Conservation (phyloP, 2,329 filamentous ascomycete species). For the Trichoderma brevicompactum region DNA sequence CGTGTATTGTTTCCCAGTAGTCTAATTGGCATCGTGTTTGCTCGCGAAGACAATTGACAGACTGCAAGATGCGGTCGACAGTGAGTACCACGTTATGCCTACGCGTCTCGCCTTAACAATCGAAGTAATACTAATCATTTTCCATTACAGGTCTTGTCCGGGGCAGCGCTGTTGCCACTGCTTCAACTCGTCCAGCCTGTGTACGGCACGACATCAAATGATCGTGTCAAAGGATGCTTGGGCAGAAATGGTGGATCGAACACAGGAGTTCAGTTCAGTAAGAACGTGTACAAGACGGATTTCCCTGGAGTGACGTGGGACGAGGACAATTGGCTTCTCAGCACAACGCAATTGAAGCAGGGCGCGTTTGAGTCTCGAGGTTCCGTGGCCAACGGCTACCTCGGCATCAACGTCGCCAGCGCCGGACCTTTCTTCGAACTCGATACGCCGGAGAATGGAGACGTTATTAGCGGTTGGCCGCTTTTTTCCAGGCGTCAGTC, state of each 20-base stretch:
- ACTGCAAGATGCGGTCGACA: conserved; percentile 23
- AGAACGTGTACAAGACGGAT: conserved; percentile 34
- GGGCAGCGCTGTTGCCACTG: conserved; percentile 13
- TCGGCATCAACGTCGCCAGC: conserved; percentile 38
- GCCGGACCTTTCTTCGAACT: conserved; percentile 38
- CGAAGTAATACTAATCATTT: background rate
- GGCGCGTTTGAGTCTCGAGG: conserved; percentile 38
- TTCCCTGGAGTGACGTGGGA: conserved; percentile 39
- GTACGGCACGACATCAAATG: background rate
- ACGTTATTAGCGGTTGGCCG: conserved; percentile 67
- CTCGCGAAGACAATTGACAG: background rate
- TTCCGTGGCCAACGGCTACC: conserved; percentile 39
- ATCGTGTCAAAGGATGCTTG: background rate
- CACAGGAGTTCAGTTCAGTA: background rate
- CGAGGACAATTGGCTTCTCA: conserved; percentile 36
- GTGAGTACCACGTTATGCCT: background rate
- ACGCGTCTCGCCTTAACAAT: background rate
- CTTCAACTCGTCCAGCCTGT: conserved; percentile 11
- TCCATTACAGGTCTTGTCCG: background rate
- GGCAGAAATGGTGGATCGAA: conserved; percentile 3
- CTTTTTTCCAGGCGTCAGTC: conserved; percentile 65
- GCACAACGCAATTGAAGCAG: conserved; percentile 35
- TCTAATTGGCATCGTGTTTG: conserved; percentile 6
- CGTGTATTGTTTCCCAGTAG: background rate
- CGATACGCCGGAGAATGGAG: conserved; percentile 33